Evolutionary conservation across 73 alveolate species (phyloP), one percentile per base, ranked within the genome.

Genomic region (Breviolum minutum): DNA sequence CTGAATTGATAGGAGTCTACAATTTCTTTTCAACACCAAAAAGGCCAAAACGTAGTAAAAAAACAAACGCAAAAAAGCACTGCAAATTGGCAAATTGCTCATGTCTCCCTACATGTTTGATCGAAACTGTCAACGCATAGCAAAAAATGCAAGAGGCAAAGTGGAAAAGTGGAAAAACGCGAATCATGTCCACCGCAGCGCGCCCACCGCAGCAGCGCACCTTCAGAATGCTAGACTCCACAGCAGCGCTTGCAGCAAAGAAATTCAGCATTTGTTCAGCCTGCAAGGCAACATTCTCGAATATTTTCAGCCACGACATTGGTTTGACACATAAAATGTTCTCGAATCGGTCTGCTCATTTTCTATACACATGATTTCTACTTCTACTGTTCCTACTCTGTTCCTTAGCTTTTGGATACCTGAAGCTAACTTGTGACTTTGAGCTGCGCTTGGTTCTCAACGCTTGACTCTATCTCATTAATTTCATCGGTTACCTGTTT

Each of bases 201-300:
- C 11, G 11, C 17, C 74, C 24, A 11, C 74, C 74, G 74, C 11
- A 11, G 74, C 74, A 13, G 6, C 69, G 48, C 66, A 48, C 98
- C 90, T 48, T 48, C 80, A 92, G 71, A 29, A 92, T 24, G n/a
- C 90, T 74, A 9, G 81, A 17, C 73, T 92, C 90, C 8, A 89
- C 98, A 16, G n/a, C 40, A 10, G 79, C 66, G 68, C 98, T 92
- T 16, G 73, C 98, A 29, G 98, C 89, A 54, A 61, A 92, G 90
- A 92, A 92, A 64, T 92, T 60, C 22, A 92, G 61, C 98, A 92
- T 92, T 68, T 64, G 70, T 73, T 92, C 98, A 8, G 98, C 98
- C 98, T 92, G 17, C 29, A 79, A 79, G 66, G 8, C 24, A 63
- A 7, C 62, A 77, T 1, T 14, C 6, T 22, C n/a, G 4, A 4